Percentiles rank a stretch among this genome's conserved stretches.
phyloP scores from a whole-genome alignment of 257 asterid genomes.

The Coffea canephora region DNA sequence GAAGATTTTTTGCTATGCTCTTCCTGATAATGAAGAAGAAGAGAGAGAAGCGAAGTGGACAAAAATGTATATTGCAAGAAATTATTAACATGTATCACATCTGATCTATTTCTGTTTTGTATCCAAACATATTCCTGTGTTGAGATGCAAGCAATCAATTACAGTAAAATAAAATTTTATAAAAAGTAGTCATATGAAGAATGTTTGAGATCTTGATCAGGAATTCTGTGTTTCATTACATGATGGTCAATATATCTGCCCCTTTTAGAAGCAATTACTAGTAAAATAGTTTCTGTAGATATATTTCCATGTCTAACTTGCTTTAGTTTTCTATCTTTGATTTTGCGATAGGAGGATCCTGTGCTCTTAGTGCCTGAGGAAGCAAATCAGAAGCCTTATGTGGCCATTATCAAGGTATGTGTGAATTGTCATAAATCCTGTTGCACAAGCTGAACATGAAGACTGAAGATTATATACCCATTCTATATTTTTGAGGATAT shows the following conservation, averaged over 20 bases:
- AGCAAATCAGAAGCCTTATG: constrained; percentile 69
- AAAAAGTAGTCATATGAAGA: too few species aligned
- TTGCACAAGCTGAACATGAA: not conserved
- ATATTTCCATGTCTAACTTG: not conserved
- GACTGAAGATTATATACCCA: too few species aligned
- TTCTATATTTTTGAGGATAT: too few species aligned
- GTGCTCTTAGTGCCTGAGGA: constrained; percentile 78
- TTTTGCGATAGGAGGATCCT: constrained; percentile 68
- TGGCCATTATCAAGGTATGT: constrained; percentile 88
- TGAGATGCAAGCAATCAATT: too few species aligned
- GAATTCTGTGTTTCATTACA: too few species aligned
- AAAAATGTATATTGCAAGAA: too few species aligned
- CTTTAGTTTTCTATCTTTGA: constrained; percentile 16
- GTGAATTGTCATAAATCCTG: constrained; percentile 12
- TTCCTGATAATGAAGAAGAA: not conserved
- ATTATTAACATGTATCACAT: too few species aligned
- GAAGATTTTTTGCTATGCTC: not conserved
- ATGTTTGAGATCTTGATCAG: too few species aligned
- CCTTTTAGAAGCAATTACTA: not conserved
- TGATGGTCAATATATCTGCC: too few species aligned
- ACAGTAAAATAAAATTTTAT: too few species aligned
- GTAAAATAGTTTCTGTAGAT: not conserved
- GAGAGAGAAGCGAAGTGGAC: not conserved
- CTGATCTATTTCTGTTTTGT: too few species aligned
- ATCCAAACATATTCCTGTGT: too few species aligned